Conservation (phyloP, 345 rosid species). For the Citrus sp. region DNA sequence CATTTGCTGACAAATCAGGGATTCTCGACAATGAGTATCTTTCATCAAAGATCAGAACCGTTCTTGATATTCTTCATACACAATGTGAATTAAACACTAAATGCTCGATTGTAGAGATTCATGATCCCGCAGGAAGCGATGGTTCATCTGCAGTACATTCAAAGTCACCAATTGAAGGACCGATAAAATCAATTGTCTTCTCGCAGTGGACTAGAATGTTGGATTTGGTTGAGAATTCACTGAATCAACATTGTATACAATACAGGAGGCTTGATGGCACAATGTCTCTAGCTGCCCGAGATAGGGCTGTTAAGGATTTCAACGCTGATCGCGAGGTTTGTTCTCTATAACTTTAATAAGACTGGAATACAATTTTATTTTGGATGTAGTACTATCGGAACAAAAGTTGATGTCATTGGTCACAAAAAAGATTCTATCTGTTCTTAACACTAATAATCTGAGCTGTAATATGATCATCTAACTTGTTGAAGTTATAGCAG, state of each 20-base stretch:
- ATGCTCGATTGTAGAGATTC: conserved; percentile 27
- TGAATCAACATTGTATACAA: conserved; percentile 43
- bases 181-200: conserved; percentile 77
- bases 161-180: conserved; percentile 32
- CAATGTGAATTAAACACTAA: conserved; percentile 27
- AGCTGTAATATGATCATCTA: neutral
- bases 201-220: conserved; percentile 97
- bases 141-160: conserved; percentile 29
- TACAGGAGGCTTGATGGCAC: conserved; percentile 93
- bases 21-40: conserved; percentile 49
- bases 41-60: conserved; percentile 78
- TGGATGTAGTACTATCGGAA: neutral
- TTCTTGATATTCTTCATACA: conserved; percentile 61
- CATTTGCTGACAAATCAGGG: conserved; percentile 31
- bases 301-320: conserved; percentile 85
- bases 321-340: conserved; percentile 72
- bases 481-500: conserved; percentile 38
- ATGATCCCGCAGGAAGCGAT: conserved; percentile 26
- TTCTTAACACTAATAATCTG: neutral
- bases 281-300: conserved; percentile 73
- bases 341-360: neutral
- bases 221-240: conserved; percentile 64
- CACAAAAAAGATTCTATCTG: neutral
- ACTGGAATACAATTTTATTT: neutral
- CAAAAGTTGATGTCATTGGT: conserved; percentile 2